These are phyloP conservation scores for Pichia sp. DNA, from an alignment of 1,139 yeast species.

Conservation along the genomic window DNA sequence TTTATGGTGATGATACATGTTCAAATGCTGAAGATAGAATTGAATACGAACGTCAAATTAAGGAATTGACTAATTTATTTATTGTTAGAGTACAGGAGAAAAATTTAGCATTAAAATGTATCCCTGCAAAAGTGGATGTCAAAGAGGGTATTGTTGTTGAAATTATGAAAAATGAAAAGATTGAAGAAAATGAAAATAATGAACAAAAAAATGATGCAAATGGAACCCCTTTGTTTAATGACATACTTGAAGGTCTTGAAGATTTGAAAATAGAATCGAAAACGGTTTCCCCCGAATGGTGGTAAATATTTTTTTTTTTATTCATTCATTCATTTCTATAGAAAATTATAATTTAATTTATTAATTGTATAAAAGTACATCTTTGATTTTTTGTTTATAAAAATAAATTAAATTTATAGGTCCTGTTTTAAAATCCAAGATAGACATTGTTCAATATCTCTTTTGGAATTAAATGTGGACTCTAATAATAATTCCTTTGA, in stretches of 20 bases:
- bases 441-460: constrained; percentile 60
- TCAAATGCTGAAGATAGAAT: constrained; percentile 6
- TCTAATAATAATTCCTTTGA: constrained; percentile 33
- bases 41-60: constrained; percentile 33
- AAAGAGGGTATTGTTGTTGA: constrained; percentile 13
- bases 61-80: constrained; percentile 32
- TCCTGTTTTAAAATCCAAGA: constrained; percentile 39
- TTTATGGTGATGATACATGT: constrained; percentile 33
- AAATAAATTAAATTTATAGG: background rate
- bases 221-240: background rate
- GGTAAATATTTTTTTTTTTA: constrained; percentile 25
- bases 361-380: background rate
- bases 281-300: constrained; percentile 14
- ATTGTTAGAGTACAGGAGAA: constrained; percentile 33
- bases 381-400: no score
- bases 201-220: background rate
- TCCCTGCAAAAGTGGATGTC: constrained; percentile 39
- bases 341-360: no score
- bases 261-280: constrained; percentile 10
- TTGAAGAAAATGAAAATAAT: background rate
- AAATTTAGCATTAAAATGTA: constrained; percentile 46
- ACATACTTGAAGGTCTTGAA: constrained; percentile 5
- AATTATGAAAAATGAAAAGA: constrained; percentile 1
- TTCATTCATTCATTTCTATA: no score
- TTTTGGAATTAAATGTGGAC: constrained; percentile 52